A percentile compares a stretch with the other conserved stretches of the same genome.
These are phyloP conservation scores for Xerocomus minutiporus DNA, from an alignment of 1,284 basidiomycete genomes.

Conservation along the genomic window DNA sequence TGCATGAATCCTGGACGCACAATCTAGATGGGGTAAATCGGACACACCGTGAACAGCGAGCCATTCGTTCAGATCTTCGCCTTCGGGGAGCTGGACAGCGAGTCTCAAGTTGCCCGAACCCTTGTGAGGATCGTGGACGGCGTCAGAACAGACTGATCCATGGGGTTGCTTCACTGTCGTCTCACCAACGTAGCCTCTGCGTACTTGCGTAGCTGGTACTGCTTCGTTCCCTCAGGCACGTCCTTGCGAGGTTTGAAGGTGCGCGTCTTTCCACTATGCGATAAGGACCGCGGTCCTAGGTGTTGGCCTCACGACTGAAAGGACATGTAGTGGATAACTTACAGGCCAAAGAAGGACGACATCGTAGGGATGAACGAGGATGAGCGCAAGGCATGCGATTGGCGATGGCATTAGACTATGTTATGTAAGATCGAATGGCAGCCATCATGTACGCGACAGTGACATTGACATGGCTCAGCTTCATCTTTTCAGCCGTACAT, in stretches of 20 bases:
- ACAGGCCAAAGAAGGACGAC: slow-evolving; percentile 85
- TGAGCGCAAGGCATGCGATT: slow-evolving; percentile 13
- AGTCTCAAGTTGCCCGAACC: slow-evolving; percentile 90
- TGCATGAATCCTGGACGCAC: slow-evolving; percentile 2
- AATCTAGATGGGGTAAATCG: not conserved
- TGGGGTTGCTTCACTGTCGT: not conserved
- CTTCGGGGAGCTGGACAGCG: slow-evolving; percentile 89
- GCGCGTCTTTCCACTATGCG: slow-evolving; percentile 73
- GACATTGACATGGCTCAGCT: slow-evolving; percentile 1
- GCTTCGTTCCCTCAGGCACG: slow-evolving; percentile 92
- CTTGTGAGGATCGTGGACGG: slow-evolving; percentile 37
- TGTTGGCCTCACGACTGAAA: slow-evolving; percentile 8
- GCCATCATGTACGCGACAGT: not conserved
- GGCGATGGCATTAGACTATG: slow-evolving; percentile 9
- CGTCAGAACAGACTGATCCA: slow-evolving; percentile 5
- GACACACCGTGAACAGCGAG: slow-evolving; percentile 88
- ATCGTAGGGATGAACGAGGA: slow-evolving; percentile 36
- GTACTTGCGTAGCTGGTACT: slow-evolving; percentile 95
- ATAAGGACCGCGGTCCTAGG: slow-evolving; percentile 5
- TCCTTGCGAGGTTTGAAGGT: slow-evolving; percentile 98
- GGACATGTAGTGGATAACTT: slow-evolving; percentile 32
- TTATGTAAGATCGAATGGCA: slow-evolving; percentile 5
- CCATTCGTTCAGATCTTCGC: slow-evolving; percentile 95
- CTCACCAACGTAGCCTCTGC: slow-evolving; percentile 92
- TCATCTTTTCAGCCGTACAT: not conserved